Percentiles rank a stretch among this genome's conserved stretches.
Conservation (phyloP, 345 rosid species). For the Firmiana major region DNA sequence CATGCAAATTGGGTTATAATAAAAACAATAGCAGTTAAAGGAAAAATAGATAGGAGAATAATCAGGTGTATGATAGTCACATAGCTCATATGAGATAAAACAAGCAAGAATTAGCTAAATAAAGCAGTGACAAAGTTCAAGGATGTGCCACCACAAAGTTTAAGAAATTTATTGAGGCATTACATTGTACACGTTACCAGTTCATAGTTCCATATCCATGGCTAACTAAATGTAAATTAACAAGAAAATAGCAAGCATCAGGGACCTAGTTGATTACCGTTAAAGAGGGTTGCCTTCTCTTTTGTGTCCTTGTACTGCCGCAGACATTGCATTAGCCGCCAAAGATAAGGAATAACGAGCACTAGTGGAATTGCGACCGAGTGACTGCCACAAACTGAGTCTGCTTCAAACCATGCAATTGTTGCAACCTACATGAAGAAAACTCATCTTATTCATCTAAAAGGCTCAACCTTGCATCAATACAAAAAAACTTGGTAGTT, state of each 20-base stretch:
- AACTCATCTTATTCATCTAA: conserved; percentile 12
- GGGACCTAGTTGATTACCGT: conserved; percentile 41
- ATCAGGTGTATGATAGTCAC: background rate
- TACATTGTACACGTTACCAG: background rate
- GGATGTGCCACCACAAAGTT: background rate
- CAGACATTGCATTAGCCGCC: conserved; percentile 86
- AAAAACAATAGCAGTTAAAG: background rate
- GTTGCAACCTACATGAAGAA: conserved; percentile 75
- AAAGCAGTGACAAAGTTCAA: background rate
- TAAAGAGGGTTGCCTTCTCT: conserved; percentile 76
- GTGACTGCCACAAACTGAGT: conserved; percentile 95
- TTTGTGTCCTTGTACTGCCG: conserved; percentile 87
- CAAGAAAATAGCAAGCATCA: background rate
- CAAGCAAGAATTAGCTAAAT: background rate
- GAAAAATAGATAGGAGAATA: background rate
- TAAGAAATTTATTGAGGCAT: background rate
- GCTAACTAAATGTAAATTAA: background rate
- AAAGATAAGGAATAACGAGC: conserved; percentile 85
- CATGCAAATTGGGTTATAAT: conserved; percentile 19
- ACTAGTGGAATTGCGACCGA: conserved; percentile 79
- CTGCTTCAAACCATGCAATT: conserved; percentile 99
- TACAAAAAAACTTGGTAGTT: background rate
- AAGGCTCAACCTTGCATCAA: background rate
- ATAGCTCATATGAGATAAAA: conserved; percentile 2
- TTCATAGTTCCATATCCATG: background rate